Base-by-base conservation (phyloP, 371 early-diverging fungal genomes). In the Gilbertella persicaria region DNA sequence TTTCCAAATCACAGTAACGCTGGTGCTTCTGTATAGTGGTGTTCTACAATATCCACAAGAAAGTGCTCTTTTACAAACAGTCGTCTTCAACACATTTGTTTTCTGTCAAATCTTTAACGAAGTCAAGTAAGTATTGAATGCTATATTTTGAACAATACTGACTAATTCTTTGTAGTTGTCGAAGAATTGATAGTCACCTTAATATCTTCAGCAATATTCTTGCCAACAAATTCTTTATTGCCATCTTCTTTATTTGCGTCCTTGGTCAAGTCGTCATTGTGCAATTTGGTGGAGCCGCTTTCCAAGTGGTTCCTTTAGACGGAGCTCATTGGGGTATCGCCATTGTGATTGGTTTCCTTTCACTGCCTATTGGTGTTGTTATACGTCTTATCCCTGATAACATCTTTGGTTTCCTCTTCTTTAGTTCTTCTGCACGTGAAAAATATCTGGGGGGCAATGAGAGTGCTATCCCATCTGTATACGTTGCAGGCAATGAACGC, bases 21-120 rank as follows among this genome's bases (percentile, higher is more conserved):
- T 84, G 24, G 53, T 76, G 12, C 58, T 88, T 9, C 55, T 80
- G 19, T 82, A 79, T 45, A 62, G 55, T 24, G 77, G 78, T 28
- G 60, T 57, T 16, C 53, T 47, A 13, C 33, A 64, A n/a, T 50
- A 51, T 25, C 39, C 54, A 13, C 37, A 61, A 5, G 71, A 73
- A 19, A 57, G 52, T 37, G 59, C 45, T 13, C 62, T 72, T 9
- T 64, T 88, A 9, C 67, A 75, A 37, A 82, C 88, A 5, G 62
- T 87, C 45, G 80, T 91, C 0, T 92, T 91, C 64, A 92, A 88
- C 55, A 79, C 89, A 1, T 92, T 91, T 67, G 87, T 91, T 2
- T 86, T 89, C 53, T 64, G 89, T 39, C 93, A 91, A 56, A 78
- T 92, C 28, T 90, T 88, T 57, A 90, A 90, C 62, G 85, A 86